Percentiles rank a stretch among this genome's conserved stretches.
phyloP scores from a whole-genome alignment of 352 stramenopile species.

The Pythium periplocum region DNA sequence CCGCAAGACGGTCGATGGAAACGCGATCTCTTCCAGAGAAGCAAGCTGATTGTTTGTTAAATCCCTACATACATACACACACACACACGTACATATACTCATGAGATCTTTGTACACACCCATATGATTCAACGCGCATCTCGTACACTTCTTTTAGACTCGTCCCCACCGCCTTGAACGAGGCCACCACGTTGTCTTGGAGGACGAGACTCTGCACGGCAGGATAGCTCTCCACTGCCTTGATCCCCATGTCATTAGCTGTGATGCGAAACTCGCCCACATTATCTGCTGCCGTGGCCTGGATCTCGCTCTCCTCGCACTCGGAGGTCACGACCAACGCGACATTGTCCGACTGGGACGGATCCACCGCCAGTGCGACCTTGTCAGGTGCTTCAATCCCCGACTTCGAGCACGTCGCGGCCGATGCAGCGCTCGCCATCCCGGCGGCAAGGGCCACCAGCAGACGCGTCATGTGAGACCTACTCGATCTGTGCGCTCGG shows the following conservation, averaged over 20 bases:
- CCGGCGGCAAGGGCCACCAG: not conserved
- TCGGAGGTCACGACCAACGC: constrained; percentile 6
- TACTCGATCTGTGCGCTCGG: too few species aligned
- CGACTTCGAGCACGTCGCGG: constrained; percentile 5
- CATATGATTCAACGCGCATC: not conserved
- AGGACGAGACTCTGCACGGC: constrained; percentile 9
- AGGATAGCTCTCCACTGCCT: constrained; percentile 8
- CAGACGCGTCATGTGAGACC: too few species aligned
- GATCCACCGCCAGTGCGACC: constrained; percentile 9
- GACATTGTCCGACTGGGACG: not conserved
- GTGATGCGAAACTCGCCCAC: constrained; percentile 3
- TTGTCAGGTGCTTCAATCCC: constrained; percentile 5
- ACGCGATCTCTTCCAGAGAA: constrained; percentile 18
- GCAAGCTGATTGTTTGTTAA: constrained; percentile 24
- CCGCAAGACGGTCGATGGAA: constrained; percentile 17
- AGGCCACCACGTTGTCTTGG: constrained; percentile 31
- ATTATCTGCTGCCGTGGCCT: constrained; percentile 3
- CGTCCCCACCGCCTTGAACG: constrained; percentile 23
- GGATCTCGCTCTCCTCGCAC: constrained; percentile 6
- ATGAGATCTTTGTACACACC: too few species aligned
- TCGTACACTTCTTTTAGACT: constrained; percentile 39
- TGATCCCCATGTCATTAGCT: constrained; percentile 5
- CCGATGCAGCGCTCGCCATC: not conserved
- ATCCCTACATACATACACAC: not conserved
- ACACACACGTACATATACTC: not conserved